A percentile compares a stretch with the other conserved stretches of the same genome.
Conservation (phyloP, 2,329 filamentous ascomycete species). For the Ophiostoma tasmaniense region DNA sequence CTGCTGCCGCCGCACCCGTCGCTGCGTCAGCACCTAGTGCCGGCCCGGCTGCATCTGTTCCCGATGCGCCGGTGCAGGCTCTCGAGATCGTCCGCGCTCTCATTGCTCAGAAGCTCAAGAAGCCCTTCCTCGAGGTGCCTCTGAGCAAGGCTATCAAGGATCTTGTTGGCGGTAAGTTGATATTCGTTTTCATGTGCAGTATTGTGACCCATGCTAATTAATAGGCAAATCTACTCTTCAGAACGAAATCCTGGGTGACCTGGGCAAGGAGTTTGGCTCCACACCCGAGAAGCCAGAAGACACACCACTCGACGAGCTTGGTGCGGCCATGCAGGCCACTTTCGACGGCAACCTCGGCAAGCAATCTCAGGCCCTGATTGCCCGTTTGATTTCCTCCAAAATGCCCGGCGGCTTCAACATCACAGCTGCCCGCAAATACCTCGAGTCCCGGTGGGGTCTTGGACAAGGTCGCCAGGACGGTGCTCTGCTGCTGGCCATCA, state of each 20-base stretch:
- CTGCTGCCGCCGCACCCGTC: constrained; percentile 45
- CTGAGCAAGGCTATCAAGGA: constrained; percentile 97
- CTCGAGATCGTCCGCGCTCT: constrained; percentile 82
- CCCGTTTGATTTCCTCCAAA: constrained; percentile 92
- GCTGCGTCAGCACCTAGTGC: constrained; percentile 59
- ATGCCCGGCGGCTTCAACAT: constrained; percentile 99
- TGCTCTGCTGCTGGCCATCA: constrained; percentile 77
- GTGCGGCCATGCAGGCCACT: constrained; percentile 93
- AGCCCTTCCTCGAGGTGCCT: constrained; percentile 77
- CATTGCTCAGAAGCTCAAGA: constrained; percentile 97
- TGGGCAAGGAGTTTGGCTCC: constrained; percentile 96
- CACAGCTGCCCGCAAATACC: constrained; percentile 86
- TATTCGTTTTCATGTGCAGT: neutral
- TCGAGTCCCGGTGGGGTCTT: constrained; percentile 90
- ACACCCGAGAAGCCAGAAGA: constrained; percentile 98
- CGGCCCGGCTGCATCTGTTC: constrained; percentile 77
- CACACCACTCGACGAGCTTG: constrained; percentile 88
- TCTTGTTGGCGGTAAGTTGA: constrained; percentile 79
- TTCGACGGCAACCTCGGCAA: constrained; percentile 98
- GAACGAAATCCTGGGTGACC: constrained; percentile 94
- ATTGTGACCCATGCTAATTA: neutral
- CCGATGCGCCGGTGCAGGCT: constrained; percentile 79
- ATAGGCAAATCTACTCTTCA: constrained; percentile 95
- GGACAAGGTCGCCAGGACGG: constrained; percentile 83
- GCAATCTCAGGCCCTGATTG: constrained; percentile 86